Evolutionary conservation across 495 filamentous ascomycete species (phyloP), one percentile per base, ranked within the genome.

Genomic region (Aspergillus panamensis): DNA sequence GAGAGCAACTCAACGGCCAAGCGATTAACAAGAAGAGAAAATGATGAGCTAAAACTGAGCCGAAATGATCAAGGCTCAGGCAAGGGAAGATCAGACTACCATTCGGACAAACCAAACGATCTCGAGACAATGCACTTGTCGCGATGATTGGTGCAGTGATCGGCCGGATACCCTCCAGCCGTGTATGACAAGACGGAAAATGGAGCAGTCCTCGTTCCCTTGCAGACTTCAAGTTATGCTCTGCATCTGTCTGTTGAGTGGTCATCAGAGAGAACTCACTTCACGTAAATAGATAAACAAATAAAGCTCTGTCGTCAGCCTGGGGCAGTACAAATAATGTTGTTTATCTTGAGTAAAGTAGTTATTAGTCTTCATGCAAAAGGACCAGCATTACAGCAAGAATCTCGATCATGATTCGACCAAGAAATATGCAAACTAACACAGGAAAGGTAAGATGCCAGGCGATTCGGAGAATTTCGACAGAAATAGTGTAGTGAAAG

Each of bases 401-500:
- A 30, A 29, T n/a, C 48, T 45, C 39, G 45, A 50, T 17, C 9
- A 21, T 43, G 47, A 14, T 48, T 39, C 14, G 35, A 39, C 1
- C 10, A 39, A 31, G 47, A 33, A n/a, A 57, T 25, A 9, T 45
- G 14, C 14, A 42, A 30, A 53, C 50, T 54, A 59, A 17, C 42
- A 54, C 57, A 29, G 37, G 51, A 31, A 12, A 31, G 44, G 57
- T 49, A 59, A 59, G 33, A 31, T 44, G 31, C 19, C 53, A 20
- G 21, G 7, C 20, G 31, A 43, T 43, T 56, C 55, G 55, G 55
- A 58, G 55, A 58, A 58, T 58, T 57, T 58, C 14, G 13, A 33
- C 48, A 39, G 55, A 57, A 57, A 35, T 37, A 43, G 48, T 33
- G 45, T 50, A 40, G 37, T 29, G 25, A 2, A 2, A 52, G 55